Percentiles rank a stretch among this genome's conserved stretches.
These are phyloP conservation scores for Asclepias syriaca DNA, from an alignment of 257 asterid genomes.

Conservation along the genomic window DNA sequence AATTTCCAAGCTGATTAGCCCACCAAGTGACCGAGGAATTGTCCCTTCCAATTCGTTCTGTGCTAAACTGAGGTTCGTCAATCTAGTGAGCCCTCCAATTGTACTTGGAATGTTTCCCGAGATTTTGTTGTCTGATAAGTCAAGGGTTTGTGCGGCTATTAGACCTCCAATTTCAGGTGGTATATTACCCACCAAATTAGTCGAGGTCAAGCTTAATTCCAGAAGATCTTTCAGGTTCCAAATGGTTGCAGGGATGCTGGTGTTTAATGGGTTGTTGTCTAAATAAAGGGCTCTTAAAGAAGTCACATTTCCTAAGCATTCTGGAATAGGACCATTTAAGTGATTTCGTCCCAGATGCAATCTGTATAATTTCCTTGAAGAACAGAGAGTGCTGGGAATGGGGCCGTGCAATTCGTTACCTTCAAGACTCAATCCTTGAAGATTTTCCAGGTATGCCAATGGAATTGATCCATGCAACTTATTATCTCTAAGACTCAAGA, in stretches of 20 bases:
- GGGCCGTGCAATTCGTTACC: constrained; percentile 2
- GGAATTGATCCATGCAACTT: neutral
- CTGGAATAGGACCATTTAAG: neutral
- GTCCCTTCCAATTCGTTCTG: constrained; percentile 6
- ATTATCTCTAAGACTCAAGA: neutral
- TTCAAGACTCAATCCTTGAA: neutral
- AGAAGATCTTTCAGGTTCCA: neutral
- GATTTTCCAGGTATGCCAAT: neutral
- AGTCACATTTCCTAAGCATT: constrained; percentile 11
- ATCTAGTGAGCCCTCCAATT: neutral
- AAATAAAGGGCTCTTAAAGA: neutral
- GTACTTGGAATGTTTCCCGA: neutral
- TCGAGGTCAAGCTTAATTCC: neutral
- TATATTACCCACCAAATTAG: neutral
- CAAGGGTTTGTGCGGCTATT: neutral
- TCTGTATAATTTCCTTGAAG: neutral
- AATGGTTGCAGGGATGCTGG: neutral
- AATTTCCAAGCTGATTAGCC: neutral
- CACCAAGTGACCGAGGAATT: constrained; percentile 4
- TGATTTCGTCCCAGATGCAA: neutral
- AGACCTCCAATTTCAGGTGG: neutral
- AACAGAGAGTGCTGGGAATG: constrained; percentile 4
- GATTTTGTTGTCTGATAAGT: neutral
- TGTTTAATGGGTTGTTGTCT: neutral
- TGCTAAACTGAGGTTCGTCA: neutral